Conservation (phyloP, 148 eudicot species). For the Rhododendron ferrugineum region DNA sequence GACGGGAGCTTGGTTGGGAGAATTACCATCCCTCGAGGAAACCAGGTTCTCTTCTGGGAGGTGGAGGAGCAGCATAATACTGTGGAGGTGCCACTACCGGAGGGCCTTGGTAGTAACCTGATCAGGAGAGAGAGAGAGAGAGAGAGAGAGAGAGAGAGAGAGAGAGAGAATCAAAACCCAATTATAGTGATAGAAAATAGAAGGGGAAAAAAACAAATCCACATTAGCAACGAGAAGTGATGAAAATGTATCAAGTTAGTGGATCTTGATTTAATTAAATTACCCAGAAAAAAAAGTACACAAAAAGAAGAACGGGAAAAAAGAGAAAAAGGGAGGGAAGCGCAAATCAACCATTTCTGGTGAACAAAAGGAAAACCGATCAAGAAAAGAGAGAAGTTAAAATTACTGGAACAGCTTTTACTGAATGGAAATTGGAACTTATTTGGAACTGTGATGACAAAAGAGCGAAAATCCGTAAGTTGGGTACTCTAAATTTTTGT, state of each 20-base stretch:
- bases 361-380: background rate
- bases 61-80: constrained; percentile 46
- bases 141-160: background rate
- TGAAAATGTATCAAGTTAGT: background rate
- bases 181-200: background rate
- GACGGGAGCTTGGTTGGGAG: background rate
- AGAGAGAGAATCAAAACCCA: background rate
- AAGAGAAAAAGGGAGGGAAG: background rate
- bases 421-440: background rate
- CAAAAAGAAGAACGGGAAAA: background rate
- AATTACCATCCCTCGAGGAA: constrained; percentile 73
- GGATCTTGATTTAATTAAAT: background rate
- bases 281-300: no score
- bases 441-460: background rate
- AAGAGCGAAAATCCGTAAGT: background rate
- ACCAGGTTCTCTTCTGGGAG: constrained; percentile 50
- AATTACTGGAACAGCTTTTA: background rate
- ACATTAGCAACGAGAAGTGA: background rate
- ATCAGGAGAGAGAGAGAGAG: background rate
- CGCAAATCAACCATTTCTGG: background rate
- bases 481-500: background rate
- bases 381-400: no score
- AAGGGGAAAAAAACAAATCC: background rate
- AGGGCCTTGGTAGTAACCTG: constrained; percentile 67
- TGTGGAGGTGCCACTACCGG: constrained; percentile 81